phyloP scores from a whole-genome alignment of 2,329 filamentous ascomycete genomes.

The Waltergamsia citrina region DNA sequence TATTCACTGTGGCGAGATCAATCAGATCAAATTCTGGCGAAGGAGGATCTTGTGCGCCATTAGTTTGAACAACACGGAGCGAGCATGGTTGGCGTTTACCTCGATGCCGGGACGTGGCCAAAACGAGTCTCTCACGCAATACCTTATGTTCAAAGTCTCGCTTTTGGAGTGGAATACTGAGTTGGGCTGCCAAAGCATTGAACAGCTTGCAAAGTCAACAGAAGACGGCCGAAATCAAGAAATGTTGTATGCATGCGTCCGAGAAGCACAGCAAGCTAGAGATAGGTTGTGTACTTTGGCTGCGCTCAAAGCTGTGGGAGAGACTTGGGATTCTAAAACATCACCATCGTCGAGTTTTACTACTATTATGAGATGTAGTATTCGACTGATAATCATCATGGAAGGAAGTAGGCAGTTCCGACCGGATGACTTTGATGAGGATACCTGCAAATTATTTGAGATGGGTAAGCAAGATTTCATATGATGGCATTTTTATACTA shows the following conservation, averaged over 20 bases:
- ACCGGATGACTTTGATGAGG: conserved; percentile 20
- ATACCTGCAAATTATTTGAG: conserved; percentile 44
- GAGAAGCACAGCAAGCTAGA: conserved; percentile 61
- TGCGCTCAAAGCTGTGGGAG: conserved; percentile 22
- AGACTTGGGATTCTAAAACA: conserved; percentile 12
- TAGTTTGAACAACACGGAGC: conserved; percentile 22
- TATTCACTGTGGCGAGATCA: conserved; percentile 51
- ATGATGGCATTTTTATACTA: not conserved
- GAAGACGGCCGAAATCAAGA: conserved; percentile 38
- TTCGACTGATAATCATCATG: conserved; percentile 37
- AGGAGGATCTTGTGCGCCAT: conserved; percentile 66
- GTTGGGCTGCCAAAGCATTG: conserved; percentile 54
- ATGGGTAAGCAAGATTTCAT: conserved; percentile 21
- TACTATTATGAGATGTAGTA: conserved; percentile 36
- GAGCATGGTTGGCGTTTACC: conserved; percentile 30
- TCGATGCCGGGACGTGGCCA: conserved; percentile 48
- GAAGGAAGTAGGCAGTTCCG: conserved; percentile 12
- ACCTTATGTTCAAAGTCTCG: conserved; percentile 67
- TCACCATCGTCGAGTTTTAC: conserved; percentile 19
- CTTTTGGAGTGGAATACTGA: conserved; percentile 48
- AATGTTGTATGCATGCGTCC: conserved; percentile 69
- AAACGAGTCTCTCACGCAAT: conserved; percentile 57
- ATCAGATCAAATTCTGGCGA: conserved; percentile 59
- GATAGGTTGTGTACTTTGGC: conserved; percentile 46
- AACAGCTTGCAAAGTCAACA: conserved; percentile 43